A percentile compares a stretch with the other conserved stretches of the same genome.
Evolutionary conservation across 164 flowering plant species (phyloP).

Genomic region (Brasenia schreberi): DNA sequence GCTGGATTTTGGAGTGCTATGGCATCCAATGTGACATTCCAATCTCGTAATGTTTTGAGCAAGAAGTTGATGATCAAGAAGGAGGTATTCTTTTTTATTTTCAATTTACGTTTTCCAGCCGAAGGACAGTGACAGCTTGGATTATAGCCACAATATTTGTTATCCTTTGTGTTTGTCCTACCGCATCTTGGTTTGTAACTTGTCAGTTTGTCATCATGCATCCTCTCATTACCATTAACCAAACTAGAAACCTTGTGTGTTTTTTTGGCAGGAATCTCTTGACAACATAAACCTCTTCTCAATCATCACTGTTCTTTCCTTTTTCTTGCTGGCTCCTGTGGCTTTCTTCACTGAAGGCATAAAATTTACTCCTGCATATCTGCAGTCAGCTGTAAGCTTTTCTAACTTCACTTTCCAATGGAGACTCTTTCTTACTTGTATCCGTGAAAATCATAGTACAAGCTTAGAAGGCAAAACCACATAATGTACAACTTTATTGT

Average conservation of each 20-base stretch:
- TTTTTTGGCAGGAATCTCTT: slow-evolving; percentile 58
- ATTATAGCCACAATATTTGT: background rate
- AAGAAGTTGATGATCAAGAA: slow-evolving; percentile 83
- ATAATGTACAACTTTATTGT: background rate
- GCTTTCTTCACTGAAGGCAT: slow-evolving; percentile 58
- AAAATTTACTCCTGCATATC: slow-evolving; percentile 53
- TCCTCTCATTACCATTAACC: no score
- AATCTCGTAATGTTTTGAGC: slow-evolving; percentile 93
- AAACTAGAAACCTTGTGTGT: no score
- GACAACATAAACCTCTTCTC: slow-evolving; percentile 76
- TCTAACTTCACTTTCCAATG: background rate
- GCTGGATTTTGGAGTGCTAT: slow-evolving; percentile 97
- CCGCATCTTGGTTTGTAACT: background rate
- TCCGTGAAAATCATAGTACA: background rate
- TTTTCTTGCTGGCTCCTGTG: slow-evolving; percentile 38
- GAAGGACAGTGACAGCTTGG: background rate
- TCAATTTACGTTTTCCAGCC: background rate
- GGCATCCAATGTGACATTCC: slow-evolving; percentile 90
- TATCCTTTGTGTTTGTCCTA: background rate
- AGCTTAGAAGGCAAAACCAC: background rate
- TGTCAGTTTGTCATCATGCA: background rate
- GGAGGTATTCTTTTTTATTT: slow-evolving; percentile 37
- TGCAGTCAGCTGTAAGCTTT: slow-evolving; percentile 50
- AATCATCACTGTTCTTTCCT: slow-evolving; percentile 56
- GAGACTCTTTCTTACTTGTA: background rate